Evolutionary conservation across 1,139 yeast species (phyloP).

Genomic region (Zygotorulaspora mrakii): DNA sequence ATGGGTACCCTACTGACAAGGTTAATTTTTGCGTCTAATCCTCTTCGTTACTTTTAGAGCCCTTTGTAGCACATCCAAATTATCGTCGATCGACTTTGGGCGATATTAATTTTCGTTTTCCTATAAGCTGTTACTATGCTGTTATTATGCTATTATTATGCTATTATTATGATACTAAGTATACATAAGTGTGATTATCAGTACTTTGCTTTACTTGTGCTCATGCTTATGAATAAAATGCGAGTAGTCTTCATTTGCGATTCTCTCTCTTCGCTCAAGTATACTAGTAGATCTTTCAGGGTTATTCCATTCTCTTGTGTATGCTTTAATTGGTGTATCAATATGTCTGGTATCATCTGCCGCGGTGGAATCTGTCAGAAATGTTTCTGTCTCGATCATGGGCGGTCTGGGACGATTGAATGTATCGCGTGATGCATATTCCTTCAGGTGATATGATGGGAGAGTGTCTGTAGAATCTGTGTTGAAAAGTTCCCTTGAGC

Average conservation of each 20-base stretch:
- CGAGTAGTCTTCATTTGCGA: conserved; percentile 21
- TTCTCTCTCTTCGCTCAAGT: conserved; percentile 18
- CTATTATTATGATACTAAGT: too few relatives aligned
- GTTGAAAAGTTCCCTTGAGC: background rate
- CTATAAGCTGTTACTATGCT: too few relatives aligned
- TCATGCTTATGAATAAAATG: conserved; percentile 7
- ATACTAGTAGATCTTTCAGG: conserved; percentile 18
- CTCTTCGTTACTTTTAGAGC: too few relatives aligned
- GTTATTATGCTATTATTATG: too few relatives aligned
- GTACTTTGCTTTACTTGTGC: too few relatives aligned
- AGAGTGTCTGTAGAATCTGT: conserved; percentile 3
- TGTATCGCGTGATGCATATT: background rate
- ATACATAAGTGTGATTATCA: too few relatives aligned
- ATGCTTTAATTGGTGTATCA: conserved; percentile 22
- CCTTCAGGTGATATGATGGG: conserved; percentile 2
- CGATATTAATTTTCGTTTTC: too few relatives aligned
- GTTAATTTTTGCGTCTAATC: too few relatives aligned
- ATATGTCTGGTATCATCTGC: conserved; percentile 9
- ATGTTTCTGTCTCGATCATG: conserved; percentile 6
- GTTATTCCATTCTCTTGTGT: conserved; percentile 12
- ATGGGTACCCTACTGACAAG: too few relatives aligned
- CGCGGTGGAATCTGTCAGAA: conserved; percentile 1
- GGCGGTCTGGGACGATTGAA: conserved; percentile 10
- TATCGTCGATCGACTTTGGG: too few relatives aligned
- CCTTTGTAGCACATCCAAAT: too few relatives aligned